Evolutionary conservation across 495 filamentous ascomycete species (phyloP).

Genomic region (Tuber microsphaerosporum): DNA sequence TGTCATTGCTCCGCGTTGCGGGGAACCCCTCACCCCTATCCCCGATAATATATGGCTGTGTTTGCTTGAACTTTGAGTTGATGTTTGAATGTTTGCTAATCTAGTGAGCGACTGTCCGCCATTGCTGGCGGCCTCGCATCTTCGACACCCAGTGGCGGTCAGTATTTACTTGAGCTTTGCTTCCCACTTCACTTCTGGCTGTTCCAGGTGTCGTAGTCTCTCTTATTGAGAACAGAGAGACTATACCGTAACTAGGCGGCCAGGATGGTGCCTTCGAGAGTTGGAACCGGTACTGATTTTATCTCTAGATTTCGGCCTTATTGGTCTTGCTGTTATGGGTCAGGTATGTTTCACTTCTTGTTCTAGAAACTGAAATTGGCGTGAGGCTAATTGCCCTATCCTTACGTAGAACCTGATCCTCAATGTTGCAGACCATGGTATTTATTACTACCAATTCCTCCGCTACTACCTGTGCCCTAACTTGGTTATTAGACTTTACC

Average conservation of each 20-base stretch:
- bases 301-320: constrained; percentile 88
- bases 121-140: constrained; percentile 55
- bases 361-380: background rate
- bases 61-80: constrained; percentile 28
- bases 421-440: constrained; percentile 85
- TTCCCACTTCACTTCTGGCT: constrained; percentile 12
- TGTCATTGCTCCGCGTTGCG: background rate
- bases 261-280: constrained; percentile 9
- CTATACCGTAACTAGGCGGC: background rate
- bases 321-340: constrained; percentile 98
- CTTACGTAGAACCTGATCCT: constrained; percentile 80
- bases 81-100: constrained; percentile 55
- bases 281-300: constrained; percentile 46
- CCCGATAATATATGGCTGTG: background rate
- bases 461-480: constrained; percentile 15
- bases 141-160: constrained; percentile 52
- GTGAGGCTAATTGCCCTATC: background rate
- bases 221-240: background rate
- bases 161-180: constrained; percentile 17
- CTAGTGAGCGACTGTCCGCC: constrained; percentile 77
- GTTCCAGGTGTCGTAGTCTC: background rate
- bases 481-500: constrained; percentile 57
- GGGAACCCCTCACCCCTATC: background rate
- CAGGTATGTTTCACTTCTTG: constrained; percentile 46
- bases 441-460: background rate